phyloP scores from a whole-genome alignment of 768 basidiomycete species.

The Boletales sp. region DNA sequence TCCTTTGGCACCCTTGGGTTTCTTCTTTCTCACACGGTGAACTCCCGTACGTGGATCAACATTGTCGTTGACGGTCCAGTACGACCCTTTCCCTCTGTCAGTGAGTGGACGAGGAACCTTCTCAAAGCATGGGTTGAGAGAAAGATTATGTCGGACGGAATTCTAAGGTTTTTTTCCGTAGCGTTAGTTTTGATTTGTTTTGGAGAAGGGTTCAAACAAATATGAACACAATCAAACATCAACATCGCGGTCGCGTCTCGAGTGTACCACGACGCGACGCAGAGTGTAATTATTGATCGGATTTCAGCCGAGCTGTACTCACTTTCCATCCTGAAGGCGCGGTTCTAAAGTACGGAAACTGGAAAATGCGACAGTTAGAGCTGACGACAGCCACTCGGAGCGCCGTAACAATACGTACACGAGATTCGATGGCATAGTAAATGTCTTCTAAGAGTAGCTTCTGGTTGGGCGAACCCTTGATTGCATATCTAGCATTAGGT shows the following conservation, averaged over 20 bases:
- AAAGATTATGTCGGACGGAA: slow-evolving; percentile 87
- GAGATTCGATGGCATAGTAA: slow-evolving; percentile 87
- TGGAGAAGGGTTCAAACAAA: slow-evolving; percentile 45
- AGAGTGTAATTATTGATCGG: not conserved
- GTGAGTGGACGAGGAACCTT: slow-evolving; percentile 90
- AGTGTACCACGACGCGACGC: slow-evolving; percentile 4
- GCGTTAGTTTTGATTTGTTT: slow-evolving; percentile 29
- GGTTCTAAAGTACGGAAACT: slow-evolving; percentile 88
- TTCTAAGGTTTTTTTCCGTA: slow-evolving; percentile 46
- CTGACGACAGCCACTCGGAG: not conserved
- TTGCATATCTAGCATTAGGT: slow-evolving; percentile 63
- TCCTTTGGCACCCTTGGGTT: slow-evolving; percentile 54
- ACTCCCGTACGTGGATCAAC: slow-evolving; percentile 88
- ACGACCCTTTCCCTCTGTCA: slow-evolving; percentile 86
- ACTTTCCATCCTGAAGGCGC: slow-evolving; percentile 94
- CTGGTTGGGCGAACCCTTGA: slow-evolving; percentile 87
- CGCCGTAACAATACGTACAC: slow-evolving; percentile 47
- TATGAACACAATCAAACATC: slow-evolving; percentile 56
- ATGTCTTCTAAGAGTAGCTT: slow-evolving; percentile 85
- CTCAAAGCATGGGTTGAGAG: slow-evolving; percentile 87
- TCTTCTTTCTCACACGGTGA: slow-evolving; percentile 86
- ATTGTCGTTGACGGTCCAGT: slow-evolving; percentile 90
- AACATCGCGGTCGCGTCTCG: slow-evolving; percentile 57
- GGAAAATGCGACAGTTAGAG: slow-evolving; percentile 12
- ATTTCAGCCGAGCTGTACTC: slow-evolving; percentile 27